These are phyloP conservation scores for Phyllosticta paracitricarpa DNA, from an alignment of 2,329 filamentous ascomycete genomes.

Conservation along the genomic window DNA sequence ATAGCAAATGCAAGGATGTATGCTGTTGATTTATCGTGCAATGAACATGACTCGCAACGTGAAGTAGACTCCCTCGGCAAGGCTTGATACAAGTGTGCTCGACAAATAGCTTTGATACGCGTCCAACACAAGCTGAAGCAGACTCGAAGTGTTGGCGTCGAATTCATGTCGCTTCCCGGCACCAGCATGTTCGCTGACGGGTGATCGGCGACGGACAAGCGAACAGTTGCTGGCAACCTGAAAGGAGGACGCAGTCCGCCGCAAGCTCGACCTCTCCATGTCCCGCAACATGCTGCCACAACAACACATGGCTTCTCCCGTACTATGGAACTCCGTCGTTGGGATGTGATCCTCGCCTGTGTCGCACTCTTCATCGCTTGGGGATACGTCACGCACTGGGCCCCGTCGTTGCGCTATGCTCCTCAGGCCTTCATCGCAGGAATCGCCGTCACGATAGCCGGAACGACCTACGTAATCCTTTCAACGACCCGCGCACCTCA, in stretches of 20 bases:
- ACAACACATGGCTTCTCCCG: constrained; percentile 20
- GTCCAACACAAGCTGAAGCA: neutral
- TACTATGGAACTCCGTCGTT: constrained; percentile 59
- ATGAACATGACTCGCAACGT: neutral
- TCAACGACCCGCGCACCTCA: constrained; percentile 44
- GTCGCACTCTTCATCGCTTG: constrained; percentile 72
- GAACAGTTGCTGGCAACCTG: neutral
- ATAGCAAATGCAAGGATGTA: neutral
- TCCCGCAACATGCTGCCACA: constrained; percentile 10
- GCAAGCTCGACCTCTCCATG: constrained; percentile 4
- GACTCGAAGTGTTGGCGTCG: neutral
- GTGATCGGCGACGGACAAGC: neutral
- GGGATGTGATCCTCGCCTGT: constrained; percentile 57
- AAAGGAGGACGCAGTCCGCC: neutral
- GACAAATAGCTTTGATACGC: neutral
- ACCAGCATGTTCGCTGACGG: neutral
- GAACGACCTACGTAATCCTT: constrained; percentile 49
- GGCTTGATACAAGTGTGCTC: neutral
- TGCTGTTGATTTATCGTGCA: neutral
- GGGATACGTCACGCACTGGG: constrained; percentile 75
- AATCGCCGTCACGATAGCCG: constrained; percentile 43
- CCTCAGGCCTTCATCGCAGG: constrained; percentile 76
- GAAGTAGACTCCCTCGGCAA: neutral
- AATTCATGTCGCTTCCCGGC: neutral
- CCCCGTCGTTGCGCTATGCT: constrained; percentile 72